These are phyloP conservation scores for Ambrosiella xylebori DNA, from an alignment of 2,329 filamentous ascomycete genomes.

Conservation along the genomic window DNA sequence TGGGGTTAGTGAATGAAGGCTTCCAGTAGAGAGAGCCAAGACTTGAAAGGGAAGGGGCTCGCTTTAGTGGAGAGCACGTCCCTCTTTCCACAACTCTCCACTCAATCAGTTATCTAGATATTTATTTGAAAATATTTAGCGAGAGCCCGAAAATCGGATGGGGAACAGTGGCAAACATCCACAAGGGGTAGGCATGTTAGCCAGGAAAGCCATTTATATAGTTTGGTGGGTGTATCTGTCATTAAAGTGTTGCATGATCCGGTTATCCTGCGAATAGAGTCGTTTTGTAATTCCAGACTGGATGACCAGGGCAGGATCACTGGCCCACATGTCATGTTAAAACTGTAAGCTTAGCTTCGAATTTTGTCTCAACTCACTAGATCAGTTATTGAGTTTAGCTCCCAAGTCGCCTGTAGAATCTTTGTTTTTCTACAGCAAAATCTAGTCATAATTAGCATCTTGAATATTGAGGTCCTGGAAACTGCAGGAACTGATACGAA, in stretches of 20 bases:
- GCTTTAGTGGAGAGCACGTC: background rate
- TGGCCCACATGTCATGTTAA: too few relatives aligned
- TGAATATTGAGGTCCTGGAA: background rate
- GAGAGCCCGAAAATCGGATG: background rate
- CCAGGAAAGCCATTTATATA: background rate
- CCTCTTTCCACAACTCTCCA: background rate
- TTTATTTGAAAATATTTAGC: background rate
- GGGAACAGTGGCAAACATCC: background rate
- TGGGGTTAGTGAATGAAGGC: background rate
- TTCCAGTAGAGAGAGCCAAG: background rate
- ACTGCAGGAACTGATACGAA: conserved; percentile 9
- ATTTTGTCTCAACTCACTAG: too few relatives aligned
- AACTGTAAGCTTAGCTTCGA: too few relatives aligned
- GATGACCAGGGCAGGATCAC: too few relatives aligned
- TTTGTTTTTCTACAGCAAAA: background rate
- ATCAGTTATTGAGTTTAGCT: too few relatives aligned
- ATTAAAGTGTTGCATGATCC: background rate
- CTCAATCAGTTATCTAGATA: background rate
- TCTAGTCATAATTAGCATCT: background rate
- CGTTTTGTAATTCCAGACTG: too few relatives aligned
- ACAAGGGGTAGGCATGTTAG: background rate
- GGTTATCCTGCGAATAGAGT: background rate
- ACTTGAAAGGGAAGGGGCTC: background rate
- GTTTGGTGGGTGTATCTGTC: background rate
- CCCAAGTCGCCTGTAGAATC: too few relatives aligned